Conservation (phyloP, 2,329 filamentous ascomycete genomes). For the Elsinoe perseae region DNA sequence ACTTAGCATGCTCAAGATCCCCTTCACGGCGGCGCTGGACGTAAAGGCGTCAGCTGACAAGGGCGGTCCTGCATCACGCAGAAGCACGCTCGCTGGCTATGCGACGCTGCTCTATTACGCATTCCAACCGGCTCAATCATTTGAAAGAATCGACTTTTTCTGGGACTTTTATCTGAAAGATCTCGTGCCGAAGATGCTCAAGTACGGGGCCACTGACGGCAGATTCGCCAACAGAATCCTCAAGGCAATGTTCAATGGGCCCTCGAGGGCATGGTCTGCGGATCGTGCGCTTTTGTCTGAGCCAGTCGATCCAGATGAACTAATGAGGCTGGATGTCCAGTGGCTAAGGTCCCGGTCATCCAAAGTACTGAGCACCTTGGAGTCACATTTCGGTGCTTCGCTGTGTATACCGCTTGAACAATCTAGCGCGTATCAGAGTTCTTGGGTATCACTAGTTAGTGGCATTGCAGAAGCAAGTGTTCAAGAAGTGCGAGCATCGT, state of each 20-base stretch:
- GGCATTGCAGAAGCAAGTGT: slow-evolving; percentile 60
- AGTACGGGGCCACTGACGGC: slow-evolving; percentile 43
- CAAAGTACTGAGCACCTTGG: slow-evolving; percentile 56
- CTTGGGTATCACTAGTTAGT: slow-evolving; percentile 46
- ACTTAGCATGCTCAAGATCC: slow-evolving; percentile 58
- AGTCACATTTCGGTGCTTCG: slow-evolving; percentile 44
- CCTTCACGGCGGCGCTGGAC: slow-evolving; percentile 58
- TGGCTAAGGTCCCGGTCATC: slow-evolving; percentile 72
- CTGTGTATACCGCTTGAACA: slow-evolving; percentile 34
- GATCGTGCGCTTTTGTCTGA: slow-evolving; percentile 54
- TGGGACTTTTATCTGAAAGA: slow-evolving; percentile 70
- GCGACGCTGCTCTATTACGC: slow-evolving; percentile 77
- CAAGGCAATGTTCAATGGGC: slow-evolving; percentile 59
- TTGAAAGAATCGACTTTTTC: slow-evolving; percentile 60
- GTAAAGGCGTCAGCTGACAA: slow-evolving; percentile 52
- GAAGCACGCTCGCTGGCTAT: slow-evolving; percentile 62
- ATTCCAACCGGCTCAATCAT: slow-evolving; percentile 61
- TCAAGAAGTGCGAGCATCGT: slow-evolving; percentile 85
- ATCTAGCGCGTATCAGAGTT: slow-evolving; percentile 22
- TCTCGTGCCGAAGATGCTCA: slow-evolving; percentile 53
- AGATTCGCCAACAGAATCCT: slow-evolving; percentile 61
- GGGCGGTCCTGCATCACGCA: slow-evolving; percentile 37
- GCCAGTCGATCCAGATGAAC: slow-evolving; percentile 56
- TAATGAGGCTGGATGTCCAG: slow-evolving; percentile 75
- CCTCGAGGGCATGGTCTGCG: slow-evolving; percentile 60